Percentiles rank a stretch among this genome's conserved stretches.
These are phyloP conservation scores for Dendryphion nanum DNA, from an alignment of 2,329 filamentous ascomycete genomes.

Conservation along the genomic window DNA sequence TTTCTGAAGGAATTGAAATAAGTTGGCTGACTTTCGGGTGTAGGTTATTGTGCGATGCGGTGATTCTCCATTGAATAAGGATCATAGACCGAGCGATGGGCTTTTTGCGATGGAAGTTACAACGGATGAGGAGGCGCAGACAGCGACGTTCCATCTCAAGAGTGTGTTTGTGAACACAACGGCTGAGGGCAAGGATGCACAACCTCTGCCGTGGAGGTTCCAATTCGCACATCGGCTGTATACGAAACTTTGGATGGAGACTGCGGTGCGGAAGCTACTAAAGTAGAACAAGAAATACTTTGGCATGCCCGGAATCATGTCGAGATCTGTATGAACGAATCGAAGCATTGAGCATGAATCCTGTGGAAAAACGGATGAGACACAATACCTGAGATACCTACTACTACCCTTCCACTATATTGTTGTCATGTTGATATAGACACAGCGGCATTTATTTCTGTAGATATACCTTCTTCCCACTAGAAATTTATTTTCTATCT, in stretches of 20 bases:
- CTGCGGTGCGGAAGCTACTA: conserved; percentile 37
- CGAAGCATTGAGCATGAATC: no score
- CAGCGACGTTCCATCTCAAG: conserved; percentile 41
- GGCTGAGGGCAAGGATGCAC: conserved; percentile 27
- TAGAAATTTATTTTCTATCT: no score
- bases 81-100: conserved; percentile 33
- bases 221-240: conserved; percentile 36
- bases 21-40: conserved; percentile 7
- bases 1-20: not conserved
- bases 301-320: no score
- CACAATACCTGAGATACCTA: no score
- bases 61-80: conserved; percentile 32
- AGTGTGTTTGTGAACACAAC: conserved; percentile 41
- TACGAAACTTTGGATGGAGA: conserved; percentile 44
- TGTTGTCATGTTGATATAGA: no score
- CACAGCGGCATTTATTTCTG: no score
- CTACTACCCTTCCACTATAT: no score
- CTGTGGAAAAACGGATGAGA: no score
- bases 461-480: no score
- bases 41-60: conserved; percentile 40
- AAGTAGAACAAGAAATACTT: conserved; percentile 17
- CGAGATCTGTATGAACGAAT: no score
- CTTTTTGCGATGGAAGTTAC: conserved; percentile 41
- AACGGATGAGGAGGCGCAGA: conserved; percentile 34
- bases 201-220: conserved; percentile 29